Base-by-base conservation (phyloP, 2,329 filamentous ascomycete genomes). In the Alternaria ventricosa region DNA sequence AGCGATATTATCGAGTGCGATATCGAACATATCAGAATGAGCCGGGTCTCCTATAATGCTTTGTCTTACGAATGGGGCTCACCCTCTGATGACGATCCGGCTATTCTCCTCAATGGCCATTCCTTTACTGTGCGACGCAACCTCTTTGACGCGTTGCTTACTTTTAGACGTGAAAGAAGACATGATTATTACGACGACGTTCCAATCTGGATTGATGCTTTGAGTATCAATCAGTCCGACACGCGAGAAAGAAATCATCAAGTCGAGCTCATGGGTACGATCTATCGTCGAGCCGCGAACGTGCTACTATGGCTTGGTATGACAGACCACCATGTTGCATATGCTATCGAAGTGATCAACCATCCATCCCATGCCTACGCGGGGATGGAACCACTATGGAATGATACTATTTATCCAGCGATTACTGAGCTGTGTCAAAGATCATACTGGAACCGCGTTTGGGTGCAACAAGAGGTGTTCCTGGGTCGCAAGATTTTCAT, bases 101-200 rank as follows among this genome's bases (percentile, higher is more conserved):
- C 1, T 8, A 36, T 36, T 36, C 3, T 15, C 33, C 33, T 36
- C 15, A 10, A 36, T 36, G 33, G 4, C 15, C 7, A 5, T 10
- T 0, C 9, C 4, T 5, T 5, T 5, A 3, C 0, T n/a, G 33
- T 36, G 7, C 33, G 33, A 3, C 33, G 33, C 1, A 36, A 36
- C 8, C 33, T 36, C 0, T 36, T 36, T n/a, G 30, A 33, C 3
- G 30, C 30, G 6, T 33, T 33, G 3, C 30, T 7, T 15, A 33
- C 28, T 33, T 7, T 33, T 7, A 33, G 28, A 33, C 28, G 11
- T 1, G 28, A 30, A 12, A 11, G 1, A 30, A 30, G 28, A 30
- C 5, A 30, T 1, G 0, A 5, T 1, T 30, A 12, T n/a, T n/a
- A n/a, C n/a, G n/a, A n/a, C 11, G 28, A 3, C 12, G 11, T 12